Evolutionary conservation across 495 filamentous ascomycete genomes (phyloP).

Genomic region (Halenospora varia): DNA sequence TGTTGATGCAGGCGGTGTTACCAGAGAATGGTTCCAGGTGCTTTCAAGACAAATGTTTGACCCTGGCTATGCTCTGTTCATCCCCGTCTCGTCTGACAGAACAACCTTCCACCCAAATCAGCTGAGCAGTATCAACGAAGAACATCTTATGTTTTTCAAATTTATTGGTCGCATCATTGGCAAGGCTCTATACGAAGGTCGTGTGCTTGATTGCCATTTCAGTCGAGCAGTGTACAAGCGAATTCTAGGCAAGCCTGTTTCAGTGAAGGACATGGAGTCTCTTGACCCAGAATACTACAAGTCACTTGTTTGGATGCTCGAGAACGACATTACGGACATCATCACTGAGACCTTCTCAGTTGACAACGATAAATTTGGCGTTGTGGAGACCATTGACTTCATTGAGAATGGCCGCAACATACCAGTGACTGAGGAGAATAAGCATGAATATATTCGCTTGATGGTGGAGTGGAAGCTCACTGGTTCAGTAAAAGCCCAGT

Average conservation of each 20-base stretch:
- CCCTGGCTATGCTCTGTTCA: conserved; percentile 93
- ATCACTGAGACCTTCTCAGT: conserved; percentile 97
- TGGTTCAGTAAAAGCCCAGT: conserved; percentile 86
- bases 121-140: conserved; percentile 85
- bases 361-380: conserved; percentile 89
- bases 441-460: conserved; percentile 91
- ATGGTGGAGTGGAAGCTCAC: conserved; percentile 93
- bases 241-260: conserved; percentile 90
- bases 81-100: conserved; percentile 93
- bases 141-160: conserved; percentile 98
- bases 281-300: conserved; percentile 99
- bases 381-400: conserved; percentile 81
- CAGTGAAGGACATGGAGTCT: conserved; percentile 99
- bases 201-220: conserved; percentile 97
- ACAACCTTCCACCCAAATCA: conserved; percentile 99
- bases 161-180: conserved; percentile 99
- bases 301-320: conserved; percentile 97
- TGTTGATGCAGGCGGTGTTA: conserved; percentile 96
- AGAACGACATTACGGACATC: conserved; percentile 98
- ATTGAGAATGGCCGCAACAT: conserved; percentile 85
- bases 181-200: conserved; percentile 95
- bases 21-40: conserved; percentile 98
- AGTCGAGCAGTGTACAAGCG: conserved; percentile 97
- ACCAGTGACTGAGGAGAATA: conserved; percentile 95
- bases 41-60: conserved; percentile 99